Base-by-base conservation (phyloP, 495 filamentous ascomycete genomes). In the Penicillium simplicissimum region DNA sequence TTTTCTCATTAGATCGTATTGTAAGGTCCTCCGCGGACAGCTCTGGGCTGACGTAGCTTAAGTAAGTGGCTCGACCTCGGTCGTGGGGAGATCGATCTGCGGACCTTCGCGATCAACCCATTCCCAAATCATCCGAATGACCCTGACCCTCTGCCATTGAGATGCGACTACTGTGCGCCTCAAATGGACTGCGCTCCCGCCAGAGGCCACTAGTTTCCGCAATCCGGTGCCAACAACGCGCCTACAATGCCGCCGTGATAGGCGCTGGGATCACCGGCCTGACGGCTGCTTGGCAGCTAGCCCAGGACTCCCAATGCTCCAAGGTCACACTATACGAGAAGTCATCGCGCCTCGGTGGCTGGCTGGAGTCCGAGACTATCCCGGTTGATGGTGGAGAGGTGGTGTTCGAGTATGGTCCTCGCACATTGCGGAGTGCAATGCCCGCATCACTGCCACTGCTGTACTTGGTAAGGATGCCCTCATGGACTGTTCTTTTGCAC, bases 261-360 rank as follows among this genome's bases (percentile, higher is more conserved):
- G 95, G 96, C 37, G 94, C 87, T 57, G 96, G 96, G 53, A 90
- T 99, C 68, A 95, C 94, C 15, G 96, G 96, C 37, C 84, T 99
- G 53, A 85, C 90, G 31, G 82, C 86, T 36, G 93, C 93, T 19
- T 91, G 87, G 76, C 90, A 88, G 70, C 76, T 96, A 15, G 70
- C 84, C 7, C 83, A 83, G 47, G 72, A 83, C 55, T 74, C 87
- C 4, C 83, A 87, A 5, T 80, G 84, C 45, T 77, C 81, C 11
- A 77, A 82, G 9, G 84, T 98, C 59, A 93, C 89, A 3, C 65
- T 99, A 7, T 96, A 90, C 67, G 96, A 99, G 69, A 85, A 83
- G 23, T 81, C 79, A 3, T 57, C 78, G 9, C 80, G 83, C 4
- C 67, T 94, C 1, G 96, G 95, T 28, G 96, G 96, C 33, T 97